These are phyloP conservation scores for Rhododendron ovatum DNA, from an alignment of 148 eudicot species.

Conservation along the genomic window DNA sequence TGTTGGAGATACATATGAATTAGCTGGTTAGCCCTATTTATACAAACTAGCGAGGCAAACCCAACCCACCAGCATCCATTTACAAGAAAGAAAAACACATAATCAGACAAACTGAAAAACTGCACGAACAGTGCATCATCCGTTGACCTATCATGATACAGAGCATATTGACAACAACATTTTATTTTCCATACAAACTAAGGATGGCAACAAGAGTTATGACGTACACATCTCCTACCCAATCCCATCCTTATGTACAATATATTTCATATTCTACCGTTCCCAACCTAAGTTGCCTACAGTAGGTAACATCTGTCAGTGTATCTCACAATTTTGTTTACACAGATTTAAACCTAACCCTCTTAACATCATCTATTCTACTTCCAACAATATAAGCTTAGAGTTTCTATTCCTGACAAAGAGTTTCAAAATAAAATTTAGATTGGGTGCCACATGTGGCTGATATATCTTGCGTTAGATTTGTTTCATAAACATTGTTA, in stretches of 20 bases:
- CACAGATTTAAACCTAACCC: background rate
- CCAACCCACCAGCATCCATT: background rate
- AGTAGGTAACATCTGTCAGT: background rate
- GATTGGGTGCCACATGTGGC: background rate
- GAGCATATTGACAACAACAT: background rate
- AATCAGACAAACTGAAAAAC: background rate
- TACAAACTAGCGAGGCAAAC: background rate
- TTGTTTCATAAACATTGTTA: background rate
- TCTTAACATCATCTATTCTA: background rate
- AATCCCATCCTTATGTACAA: background rate
- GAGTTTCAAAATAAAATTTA: background rate
- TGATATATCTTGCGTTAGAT: background rate
- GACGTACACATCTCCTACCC: background rate
- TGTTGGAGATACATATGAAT: constrained; percentile 1
- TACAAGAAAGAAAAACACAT: background rate
- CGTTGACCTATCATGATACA: background rate
- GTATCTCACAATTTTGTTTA: background rate
- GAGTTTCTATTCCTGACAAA: background rate
- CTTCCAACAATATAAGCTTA: background rate
- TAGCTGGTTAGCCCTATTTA: background rate
- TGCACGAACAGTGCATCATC: background rate
- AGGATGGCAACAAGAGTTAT: background rate
- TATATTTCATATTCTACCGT: background rate
- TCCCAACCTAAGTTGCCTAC: background rate
- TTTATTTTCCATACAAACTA: background rate